phyloP scores from a whole-genome alignment of 257 asterid genomes.

The Solanum sejunctum region DNA sequence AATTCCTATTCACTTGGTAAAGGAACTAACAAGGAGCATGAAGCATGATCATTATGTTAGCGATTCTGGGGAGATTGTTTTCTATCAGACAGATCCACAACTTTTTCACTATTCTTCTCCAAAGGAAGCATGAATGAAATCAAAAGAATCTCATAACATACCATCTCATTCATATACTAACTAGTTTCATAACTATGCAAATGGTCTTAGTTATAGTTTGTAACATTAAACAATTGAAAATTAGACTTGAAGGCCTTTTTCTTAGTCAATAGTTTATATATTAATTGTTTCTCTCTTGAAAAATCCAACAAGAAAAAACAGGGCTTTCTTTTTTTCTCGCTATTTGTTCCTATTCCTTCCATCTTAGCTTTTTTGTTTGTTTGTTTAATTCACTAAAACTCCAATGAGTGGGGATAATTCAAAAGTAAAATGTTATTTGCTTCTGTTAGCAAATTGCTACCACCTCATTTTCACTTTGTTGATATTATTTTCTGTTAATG shows the following conservation, averaged over 20 bases:
- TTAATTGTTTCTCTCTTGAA: neutral
- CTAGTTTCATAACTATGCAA: neutral
- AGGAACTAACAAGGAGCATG: constrained; percentile 10
- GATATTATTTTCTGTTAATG: too few relatives aligned
- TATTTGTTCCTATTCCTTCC: neutral
- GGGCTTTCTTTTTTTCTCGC: neutral
- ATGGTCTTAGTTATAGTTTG: neutral
- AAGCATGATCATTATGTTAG: constrained; percentile 21
- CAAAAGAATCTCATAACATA: neutral
- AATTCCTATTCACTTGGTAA: constrained; percentile 14
- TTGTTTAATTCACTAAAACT: too few relatives aligned
- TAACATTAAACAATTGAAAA: neutral
- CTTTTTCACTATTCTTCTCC: neutral
- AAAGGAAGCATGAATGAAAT: neutral
- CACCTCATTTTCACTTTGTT: too few relatives aligned
- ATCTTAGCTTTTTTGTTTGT: too few relatives aligned
- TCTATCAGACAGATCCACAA: constrained; percentile 12
- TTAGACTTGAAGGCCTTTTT: neutral
- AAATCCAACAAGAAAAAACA: neutral
- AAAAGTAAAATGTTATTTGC: too few relatives aligned
- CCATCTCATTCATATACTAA: neutral
- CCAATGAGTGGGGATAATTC: too few relatives aligned
- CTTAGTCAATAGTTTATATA: neutral
- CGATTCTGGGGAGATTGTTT: constrained; percentile 24
- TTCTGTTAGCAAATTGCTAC: too few relatives aligned